Base-by-base conservation (phyloP, 2,329 filamentous ascomycete genomes). In the Sporothrix mexicana region DNA sequence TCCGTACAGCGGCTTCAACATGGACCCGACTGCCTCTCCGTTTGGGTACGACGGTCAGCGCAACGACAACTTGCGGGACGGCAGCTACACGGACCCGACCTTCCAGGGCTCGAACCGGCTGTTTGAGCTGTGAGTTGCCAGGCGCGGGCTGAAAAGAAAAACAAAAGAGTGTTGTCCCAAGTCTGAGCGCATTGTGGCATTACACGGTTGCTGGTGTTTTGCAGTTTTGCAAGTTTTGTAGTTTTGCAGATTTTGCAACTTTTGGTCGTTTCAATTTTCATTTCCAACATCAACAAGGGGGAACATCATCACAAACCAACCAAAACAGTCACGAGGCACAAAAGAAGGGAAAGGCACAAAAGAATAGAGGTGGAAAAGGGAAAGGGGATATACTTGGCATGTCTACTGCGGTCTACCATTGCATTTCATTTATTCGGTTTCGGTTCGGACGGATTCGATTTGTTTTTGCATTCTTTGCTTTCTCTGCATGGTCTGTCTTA, bases 1-100 rank as follows among this genome's bases (percentile, higher is more conserved):
- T 36, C 30, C 30, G 67, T 76, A 72, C 41, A 73, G 69, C 0
- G 36, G 59, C 12, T 75, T 73, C n/a, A 57, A 47, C 30, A 68
- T 75, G 57, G 74, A 73, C 43, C 15, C 74, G 30, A 71, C 47
- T 30, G 72, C 64, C 45, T 69, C 51, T 23, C 43, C 74, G 25
- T 76, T 75, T 64, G 73, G 67, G 15, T 76, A 74, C 62, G 30
- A 20, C 13, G 74, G 72, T 20, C 70, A 72, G 30, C 75, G 73
- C 2, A 73, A 74, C 1, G 3, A 47, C 15, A 51, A n/a, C 3
- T 51, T 74, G 3, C 73, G 74, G 5, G 74, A 76, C 2, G 2
- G 70, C 6, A 47, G 45, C 12, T 76, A 72, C 53, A 20, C 74
- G 0, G 73, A 74, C 13, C 61, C 69, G 7, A 23, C 43, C 1